phyloP scores from a whole-genome alignment of 768 basidiomycete genomes.

The Dendrothele bispora region DNA sequence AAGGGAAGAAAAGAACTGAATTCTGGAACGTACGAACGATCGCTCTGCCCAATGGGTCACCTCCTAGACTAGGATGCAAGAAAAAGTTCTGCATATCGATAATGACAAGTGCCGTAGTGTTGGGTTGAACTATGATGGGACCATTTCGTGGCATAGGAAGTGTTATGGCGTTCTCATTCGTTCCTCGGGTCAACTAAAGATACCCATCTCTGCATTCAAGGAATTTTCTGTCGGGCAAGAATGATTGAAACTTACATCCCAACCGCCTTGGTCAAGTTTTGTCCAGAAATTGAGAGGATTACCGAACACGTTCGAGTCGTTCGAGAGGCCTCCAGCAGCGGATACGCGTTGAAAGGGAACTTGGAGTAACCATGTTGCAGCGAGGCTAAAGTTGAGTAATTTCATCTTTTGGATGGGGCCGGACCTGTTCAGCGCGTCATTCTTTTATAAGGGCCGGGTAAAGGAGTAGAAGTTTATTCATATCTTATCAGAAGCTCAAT shows the following conservation, averaged over 20 bases:
- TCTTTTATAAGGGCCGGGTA: too few species aligned
- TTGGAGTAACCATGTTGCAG: too few species aligned
- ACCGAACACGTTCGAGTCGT: conserved; percentile 20
- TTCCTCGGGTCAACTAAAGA: conserved; percentile 27
- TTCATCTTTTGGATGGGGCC: too few species aligned
- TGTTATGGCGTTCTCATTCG: conserved; percentile 21
- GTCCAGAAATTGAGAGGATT: conserved; percentile 30
- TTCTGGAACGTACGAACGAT: conserved; percentile 25
- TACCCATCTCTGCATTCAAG: neutral
- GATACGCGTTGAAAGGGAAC: too few species aligned
- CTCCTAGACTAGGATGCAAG: conserved; percentile 27
- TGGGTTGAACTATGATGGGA: conserved; percentile 27
- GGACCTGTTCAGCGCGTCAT: too few species aligned
- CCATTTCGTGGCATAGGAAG: conserved; percentile 24
- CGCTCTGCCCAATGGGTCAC: conserved; percentile 29
- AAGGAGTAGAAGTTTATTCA: too few species aligned
- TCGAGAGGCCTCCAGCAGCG: conserved; percentile 4
- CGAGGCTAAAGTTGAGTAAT: too few species aligned
- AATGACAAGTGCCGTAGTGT: conserved; percentile 31
- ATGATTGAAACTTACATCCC: conserved; percentile 23
- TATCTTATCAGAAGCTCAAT: too few species aligned
- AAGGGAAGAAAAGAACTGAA: neutral
- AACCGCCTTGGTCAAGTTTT: conserved; percentile 20
- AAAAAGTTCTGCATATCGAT: conserved; percentile 37
- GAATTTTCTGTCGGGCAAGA: neutral